Base-by-base conservation (phyloP, 257 asterid genomes). In the Fraxinus quadrangulata region DNA sequence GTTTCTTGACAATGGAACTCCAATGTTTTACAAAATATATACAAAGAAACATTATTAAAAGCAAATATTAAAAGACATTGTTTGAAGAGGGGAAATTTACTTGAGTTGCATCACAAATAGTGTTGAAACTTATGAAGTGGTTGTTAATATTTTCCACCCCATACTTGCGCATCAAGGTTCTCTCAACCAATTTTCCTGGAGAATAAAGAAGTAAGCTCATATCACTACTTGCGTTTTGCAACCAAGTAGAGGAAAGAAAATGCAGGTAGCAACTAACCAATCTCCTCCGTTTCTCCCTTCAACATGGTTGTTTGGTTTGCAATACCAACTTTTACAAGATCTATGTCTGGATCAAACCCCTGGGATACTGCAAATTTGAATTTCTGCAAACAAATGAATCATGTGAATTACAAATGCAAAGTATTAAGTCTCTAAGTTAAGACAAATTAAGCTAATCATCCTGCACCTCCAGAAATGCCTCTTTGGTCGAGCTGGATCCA, bases 241-340 rank as follows among this genome's bases (percentile, higher is more conserved):
- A 75, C 78, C 47, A 66, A 23, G 79, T 51, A 37, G 72, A 45
- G 74, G 71, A 73, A 72, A 61, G 42, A 72, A 47, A 71, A 3
- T 31, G 12, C 72, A 33, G 39, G 72, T 16, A 11, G 74, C 6
- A 75, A 88, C 96, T 82, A 67, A 92, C 98, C 98, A 75, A 93
- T 92, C 34, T 96, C 98, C 85, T 96, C 99, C 26, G 98, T 96
- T 88, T 96, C 99, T 75, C 99, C 99, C 90, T 96, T 93, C 79
- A 93, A 85, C 99, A 92, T 96, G 10, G 99, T 96, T 59, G 99
- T 96, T 87, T 96, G 99, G 86, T 96, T 96, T 28, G 99, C 99
- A 83, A 96, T 91, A 77, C 99, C 99, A 83, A 85, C 81, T 92
- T 92, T 96, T 30, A 80, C 85, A 63, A 96, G 97, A 84, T 96